These are phyloP conservation scores for Pichia sp. DNA, from an alignment of 1,139 yeast species.

Conservation along the genomic window DNA sequence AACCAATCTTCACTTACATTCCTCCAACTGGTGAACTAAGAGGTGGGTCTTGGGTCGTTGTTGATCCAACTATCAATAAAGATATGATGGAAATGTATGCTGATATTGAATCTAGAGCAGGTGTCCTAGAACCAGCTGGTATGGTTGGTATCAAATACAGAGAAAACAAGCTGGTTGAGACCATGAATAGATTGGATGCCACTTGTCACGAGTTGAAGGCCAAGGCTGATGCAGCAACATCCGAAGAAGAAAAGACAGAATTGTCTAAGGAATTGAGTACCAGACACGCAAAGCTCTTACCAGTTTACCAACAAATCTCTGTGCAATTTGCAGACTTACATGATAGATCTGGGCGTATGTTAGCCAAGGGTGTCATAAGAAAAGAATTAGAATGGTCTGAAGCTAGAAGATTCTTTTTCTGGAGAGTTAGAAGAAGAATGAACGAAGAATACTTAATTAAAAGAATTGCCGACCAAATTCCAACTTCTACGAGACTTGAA, in stretches of 20 bases:
- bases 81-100: slow-evolving; percentile 99
- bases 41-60: slow-evolving; percentile 99
- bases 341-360: slow-evolving; percentile 96
- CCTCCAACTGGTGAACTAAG: slow-evolving; percentile 98
- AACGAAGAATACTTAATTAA: slow-evolving; percentile 85
- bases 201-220: slow-evolving; percentile 64
- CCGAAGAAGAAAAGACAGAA: slow-evolving; percentile 62
- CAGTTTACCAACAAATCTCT: slow-evolving; percentile 87
- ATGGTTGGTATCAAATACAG: slow-evolving; percentile 98
- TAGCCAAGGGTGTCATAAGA: slow-evolving; percentile 86
- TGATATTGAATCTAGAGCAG: slow-evolving; percentile 93
- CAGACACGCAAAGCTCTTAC: slow-evolving; percentile 77
- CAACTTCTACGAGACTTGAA: slow-evolving; percentile 66
- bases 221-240: slow-evolving; percentile 48
- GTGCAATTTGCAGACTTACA: slow-evolving; percentile 97
- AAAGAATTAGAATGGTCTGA: slow-evolving; percentile 82
- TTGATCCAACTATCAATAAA: slow-evolving; percentile 93
- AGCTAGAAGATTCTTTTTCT: slow-evolving; percentile 94
- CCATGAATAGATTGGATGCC: slow-evolving; percentile 86
- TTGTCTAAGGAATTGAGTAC: slow-evolving; percentile 63
- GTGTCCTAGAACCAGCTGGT: slow-evolving; percentile 98
- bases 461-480: slow-evolving; percentile 64
- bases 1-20: slow-evolving; percentile 92
- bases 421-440: slow-evolving; percentile 96
- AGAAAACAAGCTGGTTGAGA: slow-evolving; percentile 80